phyloP scores from a whole-genome alignment of 2,329 filamentous ascomycete species.

The Stagonosporopsis vannaccii region DNA sequence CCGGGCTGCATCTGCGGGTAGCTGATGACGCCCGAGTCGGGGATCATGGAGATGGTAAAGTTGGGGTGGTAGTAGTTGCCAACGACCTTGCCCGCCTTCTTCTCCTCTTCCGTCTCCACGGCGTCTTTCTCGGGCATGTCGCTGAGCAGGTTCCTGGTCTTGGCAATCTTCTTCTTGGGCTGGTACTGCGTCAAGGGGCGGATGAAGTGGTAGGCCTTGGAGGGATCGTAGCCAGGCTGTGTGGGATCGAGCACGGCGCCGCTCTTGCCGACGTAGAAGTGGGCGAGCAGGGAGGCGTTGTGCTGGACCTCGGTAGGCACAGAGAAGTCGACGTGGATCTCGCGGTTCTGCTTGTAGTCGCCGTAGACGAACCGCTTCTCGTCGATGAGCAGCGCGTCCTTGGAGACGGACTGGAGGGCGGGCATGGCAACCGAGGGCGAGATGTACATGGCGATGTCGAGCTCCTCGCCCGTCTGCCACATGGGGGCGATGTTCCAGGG shows the following conservation, averaged over 20 bases:
- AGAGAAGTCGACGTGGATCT: slow-evolving; percentile 76
- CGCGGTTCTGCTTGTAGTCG: slow-evolving; percentile 79
- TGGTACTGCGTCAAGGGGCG: slow-evolving; percentile 89
- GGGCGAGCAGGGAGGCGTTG: slow-evolving; percentile 93
- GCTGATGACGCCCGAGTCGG: slow-evolving; percentile 74
- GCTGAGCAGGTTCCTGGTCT: slow-evolving; percentile 83
- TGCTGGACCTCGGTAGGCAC: slow-evolving; percentile 83
- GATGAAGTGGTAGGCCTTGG: slow-evolving; percentile 81
- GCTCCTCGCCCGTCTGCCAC: slow-evolving; percentile 78
- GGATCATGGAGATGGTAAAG: slow-evolving; percentile 86
- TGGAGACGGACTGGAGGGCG: slow-evolving; percentile 69
- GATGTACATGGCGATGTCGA: slow-evolving; percentile 87
- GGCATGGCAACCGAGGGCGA: slow-evolving; percentile 76
- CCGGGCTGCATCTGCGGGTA: slow-evolving; percentile 75
- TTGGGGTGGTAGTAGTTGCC: slow-evolving; percentile 95
- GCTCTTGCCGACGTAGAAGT: slow-evolving; percentile 85
- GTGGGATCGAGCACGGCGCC: slow-evolving; percentile 80
- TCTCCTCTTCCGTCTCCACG: slow-evolving; percentile 58
- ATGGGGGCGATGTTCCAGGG: slow-evolving; percentile 82
- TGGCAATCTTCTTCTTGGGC: slow-evolving; percentile 86
- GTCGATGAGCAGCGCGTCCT: slow-evolving; percentile 75
- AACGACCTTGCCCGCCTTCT: slow-evolving; percentile 71
- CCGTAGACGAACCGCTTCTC: slow-evolving; percentile 83
- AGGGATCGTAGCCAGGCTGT: slow-evolving; percentile 73
- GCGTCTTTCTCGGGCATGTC: slow-evolving; percentile 56